Percentiles rank a stretch among this genome's conserved stretches.
Evolutionary conservation across 257 asterid genomes (phyloP).

Genomic region (Osmanthus fragrans): DNA sequence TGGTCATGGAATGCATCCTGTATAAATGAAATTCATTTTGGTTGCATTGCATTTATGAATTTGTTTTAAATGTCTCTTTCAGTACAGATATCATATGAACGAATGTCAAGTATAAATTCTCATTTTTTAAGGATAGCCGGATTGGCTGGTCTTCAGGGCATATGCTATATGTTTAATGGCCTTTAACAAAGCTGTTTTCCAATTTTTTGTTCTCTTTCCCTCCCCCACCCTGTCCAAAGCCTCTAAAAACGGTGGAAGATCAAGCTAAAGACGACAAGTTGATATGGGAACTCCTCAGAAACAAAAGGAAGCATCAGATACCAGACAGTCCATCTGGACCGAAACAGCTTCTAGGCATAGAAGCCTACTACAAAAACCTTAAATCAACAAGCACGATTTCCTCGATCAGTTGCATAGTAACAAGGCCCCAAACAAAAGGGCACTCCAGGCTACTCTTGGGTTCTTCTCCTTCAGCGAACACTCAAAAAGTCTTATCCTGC

Average conservation of each 20-base stretch:
- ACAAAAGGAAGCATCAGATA: constrained; percentile 48
- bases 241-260: constrained; percentile 33
- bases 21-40: not conserved
- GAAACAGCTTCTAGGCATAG: constrained; percentile 43
- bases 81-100: not conserved
- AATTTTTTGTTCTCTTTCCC: not conserved
- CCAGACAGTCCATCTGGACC: constrained; percentile 48
- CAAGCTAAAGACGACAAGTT: constrained; percentile 50
- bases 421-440: constrained; percentile 26
- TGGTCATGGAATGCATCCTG: not conserved
- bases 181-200: constrained; percentile 13
- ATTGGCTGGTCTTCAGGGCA: not conserved
- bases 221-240: constrained; percentile 16
- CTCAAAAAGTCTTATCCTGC: constrained; percentile 24
- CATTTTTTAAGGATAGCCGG: not conserved
- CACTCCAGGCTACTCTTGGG: constrained; percentile 42
- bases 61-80: not conserved
- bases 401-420: constrained; percentile 24
- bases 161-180: constrained; percentile 7
- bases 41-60: not conserved
- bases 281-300: constrained; percentile 59
- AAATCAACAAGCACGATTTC: constrained; percentile 28
- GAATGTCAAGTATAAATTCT: not conserved
- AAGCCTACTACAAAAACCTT: constrained; percentile 30
- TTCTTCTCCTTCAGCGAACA: constrained; percentile 51